Percentiles rank a stretch among this genome's conserved stretches.
These are phyloP conservation scores for Plicaturopsis crispa DNA, from an alignment of 768 basidiomycete species.

Conservation along the genomic window DNA sequence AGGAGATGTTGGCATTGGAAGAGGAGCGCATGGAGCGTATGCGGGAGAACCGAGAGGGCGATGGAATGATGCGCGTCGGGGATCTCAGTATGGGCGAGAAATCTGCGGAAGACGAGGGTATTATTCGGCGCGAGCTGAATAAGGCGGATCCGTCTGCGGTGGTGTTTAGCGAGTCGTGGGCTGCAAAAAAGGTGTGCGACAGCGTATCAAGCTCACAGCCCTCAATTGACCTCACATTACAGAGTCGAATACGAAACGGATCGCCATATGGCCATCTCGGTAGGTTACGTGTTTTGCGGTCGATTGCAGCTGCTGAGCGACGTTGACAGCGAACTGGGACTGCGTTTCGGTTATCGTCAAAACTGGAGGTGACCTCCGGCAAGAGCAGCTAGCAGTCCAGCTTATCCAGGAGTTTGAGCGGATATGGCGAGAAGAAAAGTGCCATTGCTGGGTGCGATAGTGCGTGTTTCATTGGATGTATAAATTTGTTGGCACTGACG, in stretches of 20 bases:
- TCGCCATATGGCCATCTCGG: constrained; percentile 97
- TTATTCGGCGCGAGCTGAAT: constrained; percentile 88
- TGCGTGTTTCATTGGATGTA: constrained; percentile 26
- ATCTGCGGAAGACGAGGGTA: constrained; percentile 84
- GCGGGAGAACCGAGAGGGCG: constrained; percentile 62
- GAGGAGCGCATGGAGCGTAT: constrained; percentile 95
- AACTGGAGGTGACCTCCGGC: constrained; percentile 92
- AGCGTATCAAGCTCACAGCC: constrained; percentile 2
- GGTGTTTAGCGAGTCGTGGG: constrained; percentile 94
- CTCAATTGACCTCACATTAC: constrained; percentile 2
- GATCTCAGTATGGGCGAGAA: constrained; percentile 47
- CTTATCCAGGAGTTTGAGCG: constrained; percentile 87
- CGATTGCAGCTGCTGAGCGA: background rate
- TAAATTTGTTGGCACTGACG: constrained; percentile 1
- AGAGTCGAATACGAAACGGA: constrained; percentile 85
- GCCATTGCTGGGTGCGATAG: constrained; percentile 93
- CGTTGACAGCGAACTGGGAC: constrained; percentile 61
- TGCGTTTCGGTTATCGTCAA: constrained; percentile 98
- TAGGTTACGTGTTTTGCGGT: constrained; percentile 18
- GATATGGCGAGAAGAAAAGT: constrained; percentile 94
- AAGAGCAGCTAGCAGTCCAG: constrained; percentile 96
- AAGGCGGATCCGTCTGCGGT: constrained; percentile 95
- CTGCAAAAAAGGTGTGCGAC: constrained; percentile 74
- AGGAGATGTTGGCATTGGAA: constrained; percentile 95
- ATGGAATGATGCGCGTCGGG: constrained; percentile 55